A percentile compares a stretch with the other conserved stretches of the same genome.
These are phyloP conservation scores for Firmiana major DNA, from an alignment of 345 rosid genomes.

Conservation along the genomic window DNA sequence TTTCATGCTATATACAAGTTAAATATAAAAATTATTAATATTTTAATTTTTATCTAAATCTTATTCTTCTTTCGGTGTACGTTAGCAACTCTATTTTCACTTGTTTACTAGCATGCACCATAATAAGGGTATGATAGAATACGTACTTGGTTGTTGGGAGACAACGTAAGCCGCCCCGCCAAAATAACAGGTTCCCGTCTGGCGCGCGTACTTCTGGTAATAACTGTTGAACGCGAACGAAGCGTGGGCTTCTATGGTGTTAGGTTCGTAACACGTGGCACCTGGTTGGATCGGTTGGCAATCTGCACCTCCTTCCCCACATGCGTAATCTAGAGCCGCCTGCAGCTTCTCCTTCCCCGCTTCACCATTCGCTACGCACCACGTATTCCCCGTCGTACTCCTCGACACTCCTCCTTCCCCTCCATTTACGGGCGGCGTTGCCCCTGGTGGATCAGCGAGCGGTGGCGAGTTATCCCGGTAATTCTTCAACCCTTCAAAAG, in stretches of 20 bases:
- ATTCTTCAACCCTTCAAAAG: conserved; percentile 46
- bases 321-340: conserved; percentile 67
- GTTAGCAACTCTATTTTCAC: no score
- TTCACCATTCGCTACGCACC: conserved; percentile 76
- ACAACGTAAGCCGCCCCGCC: conserved; percentile 89
- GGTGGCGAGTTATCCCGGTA: conserved; percentile 40
- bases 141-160: conserved; percentile 72
- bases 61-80: no score
- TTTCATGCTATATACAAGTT: no score
- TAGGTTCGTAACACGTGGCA: conserved; percentile 63
- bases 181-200: conserved; percentile 68
- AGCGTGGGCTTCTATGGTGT: conserved; percentile 87
- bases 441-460: conserved; percentile 6
- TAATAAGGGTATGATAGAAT: no score
- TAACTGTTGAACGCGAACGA: conserved; percentile 96
- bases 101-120: background rate
- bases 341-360: conserved; percentile 61
- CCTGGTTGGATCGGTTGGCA: conserved; percentile 71
- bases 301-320: conserved; percentile 85
- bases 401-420: conserved; percentile 20
- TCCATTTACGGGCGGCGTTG: conserved; percentile 20
- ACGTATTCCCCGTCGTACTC: conserved; percentile 50
- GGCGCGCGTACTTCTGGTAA: conserved; percentile 72
- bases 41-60: no score
- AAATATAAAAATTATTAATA: no score